Evolutionary conservation across 1,284 basidiomycete species (phyloP), one percentile per base, ranked within the genome.

Genomic region (Boletus sp.): DNA sequence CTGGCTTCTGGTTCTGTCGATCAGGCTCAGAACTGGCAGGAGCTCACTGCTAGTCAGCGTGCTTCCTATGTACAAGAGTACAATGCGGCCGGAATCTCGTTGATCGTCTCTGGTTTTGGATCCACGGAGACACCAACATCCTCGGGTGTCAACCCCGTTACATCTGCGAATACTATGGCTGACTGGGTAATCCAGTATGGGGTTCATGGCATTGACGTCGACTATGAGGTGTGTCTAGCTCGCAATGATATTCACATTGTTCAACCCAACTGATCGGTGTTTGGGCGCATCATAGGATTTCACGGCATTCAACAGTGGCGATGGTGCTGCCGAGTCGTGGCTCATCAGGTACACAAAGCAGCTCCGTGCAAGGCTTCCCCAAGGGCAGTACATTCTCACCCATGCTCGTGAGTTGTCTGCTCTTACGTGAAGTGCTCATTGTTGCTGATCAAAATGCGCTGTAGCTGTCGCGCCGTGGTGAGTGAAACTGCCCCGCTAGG

Each of bases 51-150:
- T 31, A 67, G 71, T 25, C 70, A 83, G 52, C 78, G 85, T 31
- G 63, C 77, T 30, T 68, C 77, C 16, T 76, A 81, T 65, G 77
- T 84, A 62, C 65, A 77, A 0, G 76, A 83, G 62, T 87, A 87
- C 65, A 77, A 76, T 13, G 78, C 79, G 9, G 85, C 84, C 8
- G 85, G 84, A 11, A 84, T 87, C 58, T 82, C 81, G 33, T 67
- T 87, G 33, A 75, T 87, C 3, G 85, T 87, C 3, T 83, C 84
- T 28, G 77, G 75, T 3, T 88, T 88, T 61, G 87, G 86, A 11
- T 76, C 74, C 14, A 73, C 70, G 5, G 73, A 76, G 44, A 64
- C 65, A 1, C 86, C 85, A 8, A 85, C 84, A 14, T 74, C 78
- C 11, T 72, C 71, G 1, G 76, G 77, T 19, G 73, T 75, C 8